Percentiles rank a stretch among this genome's conserved stretches.
These are phyloP conservation scores for Trichothecium sympodiale DNA, from an alignment of 2,329 filamentous ascomycete genomes.

Conservation along the genomic window DNA sequence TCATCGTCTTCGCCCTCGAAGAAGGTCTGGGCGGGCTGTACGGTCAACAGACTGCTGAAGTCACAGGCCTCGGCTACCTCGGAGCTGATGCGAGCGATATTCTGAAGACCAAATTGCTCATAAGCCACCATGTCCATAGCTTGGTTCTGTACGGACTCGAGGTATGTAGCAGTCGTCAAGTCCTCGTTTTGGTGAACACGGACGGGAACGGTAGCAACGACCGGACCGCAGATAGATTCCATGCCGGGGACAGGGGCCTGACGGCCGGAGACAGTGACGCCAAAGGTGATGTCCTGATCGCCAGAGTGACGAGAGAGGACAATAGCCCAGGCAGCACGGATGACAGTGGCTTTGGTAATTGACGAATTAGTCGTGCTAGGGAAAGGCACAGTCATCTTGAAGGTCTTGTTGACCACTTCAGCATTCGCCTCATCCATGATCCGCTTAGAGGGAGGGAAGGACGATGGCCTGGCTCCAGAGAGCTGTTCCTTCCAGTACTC, in stretches of 20 bases:
- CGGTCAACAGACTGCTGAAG: conserved; percentile 9
- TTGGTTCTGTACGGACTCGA: conserved; percentile 4
- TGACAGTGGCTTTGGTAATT: conserved; percentile 9
- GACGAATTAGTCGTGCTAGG: conserved; percentile 1
- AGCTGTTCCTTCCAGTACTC: conserved; percentile 6
- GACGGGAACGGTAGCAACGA: conserved; percentile 1
- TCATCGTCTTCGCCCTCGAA: not conserved
- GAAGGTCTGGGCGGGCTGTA: conserved; percentile 3
- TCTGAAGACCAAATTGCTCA: conserved; percentile 12
- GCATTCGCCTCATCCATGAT: conserved; percentile 24
- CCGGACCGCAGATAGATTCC: conserved; percentile 5
- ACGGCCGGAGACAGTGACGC: conserved; percentile 12
- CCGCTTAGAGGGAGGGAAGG: conserved; percentile 2
- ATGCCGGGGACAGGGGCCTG: conserved; percentile 8
- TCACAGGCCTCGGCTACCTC: conserved; percentile 6
- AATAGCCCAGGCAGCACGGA: conserved; percentile 18
- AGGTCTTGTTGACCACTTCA: conserved; percentile 15
- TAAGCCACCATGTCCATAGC: conserved; percentile 5
- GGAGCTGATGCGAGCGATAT: conserved; percentile 7
- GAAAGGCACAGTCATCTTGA: conserved; percentile 1
- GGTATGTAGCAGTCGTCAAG: not conserved
- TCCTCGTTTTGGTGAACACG: not conserved
- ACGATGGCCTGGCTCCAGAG: conserved; percentile 2
- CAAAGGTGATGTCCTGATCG: conserved; percentile 12
- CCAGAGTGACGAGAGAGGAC: conserved; percentile 9